Evolutionary conservation across 2,329 filamentous ascomycete species (phyloP), one percentile per base, ranked within the genome.

Genomic region (Neoascochyta sp.): DNA sequence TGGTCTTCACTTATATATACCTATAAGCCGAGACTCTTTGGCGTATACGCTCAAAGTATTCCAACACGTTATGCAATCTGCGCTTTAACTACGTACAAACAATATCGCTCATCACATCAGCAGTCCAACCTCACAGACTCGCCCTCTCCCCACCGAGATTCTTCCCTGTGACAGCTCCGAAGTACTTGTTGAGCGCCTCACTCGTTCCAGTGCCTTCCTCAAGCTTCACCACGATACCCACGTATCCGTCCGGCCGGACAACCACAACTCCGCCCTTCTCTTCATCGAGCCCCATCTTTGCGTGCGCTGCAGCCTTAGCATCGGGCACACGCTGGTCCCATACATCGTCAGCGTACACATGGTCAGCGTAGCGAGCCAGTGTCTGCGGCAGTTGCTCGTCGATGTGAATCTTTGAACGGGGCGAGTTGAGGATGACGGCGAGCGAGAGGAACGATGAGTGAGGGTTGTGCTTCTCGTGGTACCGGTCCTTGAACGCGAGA

Each of bases 341-440:
- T 26, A 83, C 72, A 61, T 95, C 87, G 51, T 95, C 89, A 1
- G 87, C 84, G 52, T 94, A 95, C 19, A 95, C 71, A 50, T 92
- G 83, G 50, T 88, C 81, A 27, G 80, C 73, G 62, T 95, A 95
- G 32, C 85, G 74, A 4, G 76, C 78, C 34, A 95, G 71, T 2
- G 84, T 53, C 12, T 71, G 69, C 0, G 89, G 89, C 2, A 90
- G 72, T 44, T 86, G 75, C 19, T 76, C 72, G 3, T 73, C 66
- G 38, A 94, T 83, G 54, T 90, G 83, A 35, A 95, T 75, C n/a
- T 75, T 66, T 21, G 75, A 69, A 39, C 86, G 75, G 29, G 72
- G 72, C 0, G 76, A 71, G 9, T 84, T 80, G 56, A 93, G 83
- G 41, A 94, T 70, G 21, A 85, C 80, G 52, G 79, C 85, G 33